Conservation (phyloP, 352 stramenopile genomes). For the Pythium rishiriense region DNA sequence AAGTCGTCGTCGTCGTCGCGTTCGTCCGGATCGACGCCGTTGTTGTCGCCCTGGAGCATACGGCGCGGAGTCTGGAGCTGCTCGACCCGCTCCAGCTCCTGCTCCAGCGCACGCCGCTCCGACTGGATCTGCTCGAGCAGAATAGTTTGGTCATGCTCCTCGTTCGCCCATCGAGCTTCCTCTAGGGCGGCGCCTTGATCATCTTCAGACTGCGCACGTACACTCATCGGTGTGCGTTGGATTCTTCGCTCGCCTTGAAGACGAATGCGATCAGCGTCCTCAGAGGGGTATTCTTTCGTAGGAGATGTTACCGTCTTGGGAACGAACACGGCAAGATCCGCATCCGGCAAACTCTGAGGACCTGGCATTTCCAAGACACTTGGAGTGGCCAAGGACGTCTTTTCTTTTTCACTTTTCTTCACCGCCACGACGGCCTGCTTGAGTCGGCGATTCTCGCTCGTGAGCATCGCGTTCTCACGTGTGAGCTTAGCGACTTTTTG, state of each 20-base stretch:
- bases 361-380: no score
- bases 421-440: slow-evolving; percentile 22
- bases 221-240: no score
- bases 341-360: no score
- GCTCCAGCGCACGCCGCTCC: slow-evolving; percentile 42
- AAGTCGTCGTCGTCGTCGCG: slow-evolving; percentile 31
- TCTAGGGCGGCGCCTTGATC: neutral
- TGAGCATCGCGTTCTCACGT: slow-evolving; percentile 41
- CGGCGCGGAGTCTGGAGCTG: slow-evolving; percentile 11
- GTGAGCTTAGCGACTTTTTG: slow-evolving; percentile 36
- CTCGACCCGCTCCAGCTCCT: slow-evolving; percentile 35
- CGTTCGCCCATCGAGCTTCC: neutral
- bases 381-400: no score
- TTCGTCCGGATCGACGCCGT: neutral
- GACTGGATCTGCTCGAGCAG: slow-evolving; percentile 27
- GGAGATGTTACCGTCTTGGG: no score
- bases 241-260: no score
- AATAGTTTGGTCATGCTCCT: slow-evolving; percentile 6
- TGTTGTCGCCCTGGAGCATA: neutral
- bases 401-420: slow-evolving; percentile 11
- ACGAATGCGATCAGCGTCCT: no score
- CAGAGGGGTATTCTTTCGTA: no score
- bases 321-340: no score
- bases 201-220: neutral
- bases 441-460: slow-evolving; percentile 52